Evolutionary conservation across 768 basidiomycete species (phyloP).

Genomic region (Leccinum imitatum): DNA sequence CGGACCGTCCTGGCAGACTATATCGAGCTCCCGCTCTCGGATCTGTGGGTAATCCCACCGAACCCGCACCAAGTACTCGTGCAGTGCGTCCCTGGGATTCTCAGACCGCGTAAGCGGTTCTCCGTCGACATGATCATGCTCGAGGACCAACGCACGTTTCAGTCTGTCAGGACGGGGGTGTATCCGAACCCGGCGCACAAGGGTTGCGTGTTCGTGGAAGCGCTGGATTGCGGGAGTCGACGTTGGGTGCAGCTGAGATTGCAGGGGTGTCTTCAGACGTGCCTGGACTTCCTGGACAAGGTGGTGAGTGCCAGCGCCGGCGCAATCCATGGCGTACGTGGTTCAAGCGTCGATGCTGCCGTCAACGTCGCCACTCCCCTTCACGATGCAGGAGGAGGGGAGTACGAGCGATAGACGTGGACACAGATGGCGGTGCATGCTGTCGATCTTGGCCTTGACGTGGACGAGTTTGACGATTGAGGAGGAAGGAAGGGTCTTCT

Average conservation of each 20-base stretch:
- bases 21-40: neutral
- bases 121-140: conserved; percentile 8
- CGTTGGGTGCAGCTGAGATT: conserved; percentile 38
- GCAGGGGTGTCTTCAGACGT: conserved; percentile 59
- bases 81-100: conserved; percentile 29
- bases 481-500: neutral
- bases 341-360: neutral
- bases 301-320: neutral
- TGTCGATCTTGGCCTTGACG: conserved; percentile 25
- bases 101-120: conserved; percentile 27
- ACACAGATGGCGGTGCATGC: conserved; percentile 18
- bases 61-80: conserved; percentile 26
- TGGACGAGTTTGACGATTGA: conserved; percentile 31
- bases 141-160: neutral
- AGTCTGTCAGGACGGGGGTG: conserved; percentile 42
- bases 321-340: neutral
- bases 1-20: neutral
- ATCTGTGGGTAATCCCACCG: conserved; percentile 13
- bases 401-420: conserved; percentile 10
- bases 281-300: conserved; percentile 56
- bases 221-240: conserved; percentile 46
- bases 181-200: conserved; percentile 22
- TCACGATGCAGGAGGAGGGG: neutral
- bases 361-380: neutral
- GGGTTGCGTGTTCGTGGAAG: conserved; percentile 50